Conservation (phyloP, 345 rosid species). For the Moringa oleifera region DNA sequence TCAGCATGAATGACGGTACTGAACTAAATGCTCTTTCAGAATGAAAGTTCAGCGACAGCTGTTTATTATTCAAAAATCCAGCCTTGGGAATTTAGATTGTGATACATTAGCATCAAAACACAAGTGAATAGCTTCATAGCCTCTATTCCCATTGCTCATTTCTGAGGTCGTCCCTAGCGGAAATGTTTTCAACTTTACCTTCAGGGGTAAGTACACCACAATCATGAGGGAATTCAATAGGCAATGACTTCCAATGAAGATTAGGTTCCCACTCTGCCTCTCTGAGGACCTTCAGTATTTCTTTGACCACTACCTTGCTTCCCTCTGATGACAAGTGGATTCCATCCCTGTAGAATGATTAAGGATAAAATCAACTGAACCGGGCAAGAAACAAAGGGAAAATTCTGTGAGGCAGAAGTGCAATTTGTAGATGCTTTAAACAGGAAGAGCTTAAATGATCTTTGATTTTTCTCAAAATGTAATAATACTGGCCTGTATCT, state of each 20-base stretch:
- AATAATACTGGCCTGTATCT: no score
- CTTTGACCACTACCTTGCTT: constrained; percentile 55
- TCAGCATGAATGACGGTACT: no score
- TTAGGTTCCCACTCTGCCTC: constrained; percentile 79
- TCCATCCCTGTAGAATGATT: constrained; percentile 51
- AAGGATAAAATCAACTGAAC: background rate
- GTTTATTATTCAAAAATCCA: no score
- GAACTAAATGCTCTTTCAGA: no score
- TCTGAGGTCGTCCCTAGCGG: constrained; percentile 3
- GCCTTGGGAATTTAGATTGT: no score
- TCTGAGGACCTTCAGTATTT: constrained; percentile 45
- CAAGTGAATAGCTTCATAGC: no score
- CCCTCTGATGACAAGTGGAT: constrained; percentile 61
- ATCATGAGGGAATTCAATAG: constrained; percentile 44
- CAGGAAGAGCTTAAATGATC: no score
- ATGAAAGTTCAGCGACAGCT: no score
- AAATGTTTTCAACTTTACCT: constrained; percentile 13
- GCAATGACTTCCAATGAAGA: constrained; percentile 51
- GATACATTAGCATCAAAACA: no score
- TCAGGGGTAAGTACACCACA: constrained; percentile 22
- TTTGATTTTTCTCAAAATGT: no score
- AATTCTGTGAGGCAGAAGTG: no score
- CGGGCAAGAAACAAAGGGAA: background rate
- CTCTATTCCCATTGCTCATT: constrained; percentile 12
- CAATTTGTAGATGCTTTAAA: no score